phyloP scores from a whole-genome alignment of 768 basidiomycete species.

The Paxillus ammoniavirescens region DNA sequence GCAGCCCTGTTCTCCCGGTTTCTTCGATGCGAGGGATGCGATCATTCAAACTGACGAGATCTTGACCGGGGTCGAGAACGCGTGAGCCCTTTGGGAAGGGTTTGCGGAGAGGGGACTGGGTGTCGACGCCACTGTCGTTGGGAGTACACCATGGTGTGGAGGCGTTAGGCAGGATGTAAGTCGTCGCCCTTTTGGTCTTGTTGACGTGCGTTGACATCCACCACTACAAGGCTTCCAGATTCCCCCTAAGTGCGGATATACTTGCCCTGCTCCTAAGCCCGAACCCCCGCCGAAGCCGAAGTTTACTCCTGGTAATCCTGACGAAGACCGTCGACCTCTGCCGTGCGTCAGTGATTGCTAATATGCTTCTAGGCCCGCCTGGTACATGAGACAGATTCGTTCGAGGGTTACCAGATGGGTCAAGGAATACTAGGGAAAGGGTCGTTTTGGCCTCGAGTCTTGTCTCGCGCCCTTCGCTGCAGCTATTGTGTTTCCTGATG shows the following conservation, averaged over 20 bases:
- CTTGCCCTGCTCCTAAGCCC: constrained; percentile 7
- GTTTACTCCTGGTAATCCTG: constrained; percentile 34
- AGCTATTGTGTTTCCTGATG: constrained; percentile 25
- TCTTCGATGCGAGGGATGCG: too few species aligned
- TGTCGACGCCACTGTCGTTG: too few species aligned
- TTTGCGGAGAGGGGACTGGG: too few species aligned
- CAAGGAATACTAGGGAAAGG: not conserved
- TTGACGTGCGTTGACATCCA: not conserved
- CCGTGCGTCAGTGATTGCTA: not conserved
- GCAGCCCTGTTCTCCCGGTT: too few species aligned
- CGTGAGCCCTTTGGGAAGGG: too few species aligned
- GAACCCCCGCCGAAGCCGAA: constrained; percentile 26
- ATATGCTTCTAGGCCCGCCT: not conserved
- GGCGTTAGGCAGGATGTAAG: constrained; percentile 71
- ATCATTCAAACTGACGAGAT: too few species aligned
- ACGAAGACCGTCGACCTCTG: constrained; percentile 28
- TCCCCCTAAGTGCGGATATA: constrained; percentile 36
- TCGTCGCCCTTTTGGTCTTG: not conserved
- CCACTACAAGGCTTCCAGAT: constrained; percentile 37
- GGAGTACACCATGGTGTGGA: constrained; percentile 81
- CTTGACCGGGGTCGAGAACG: too few species aligned
- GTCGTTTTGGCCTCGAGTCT: not conserved
- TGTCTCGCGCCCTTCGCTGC: constrained; percentile 13
- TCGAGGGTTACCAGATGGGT: not conserved
- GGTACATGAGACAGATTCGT: not conserved